Percentiles rank a stretch among this genome's conserved stretches.
Evolutionary conservation across 306 rosid species (phyloP).

Genomic region (Castanea sativa): DNA sequence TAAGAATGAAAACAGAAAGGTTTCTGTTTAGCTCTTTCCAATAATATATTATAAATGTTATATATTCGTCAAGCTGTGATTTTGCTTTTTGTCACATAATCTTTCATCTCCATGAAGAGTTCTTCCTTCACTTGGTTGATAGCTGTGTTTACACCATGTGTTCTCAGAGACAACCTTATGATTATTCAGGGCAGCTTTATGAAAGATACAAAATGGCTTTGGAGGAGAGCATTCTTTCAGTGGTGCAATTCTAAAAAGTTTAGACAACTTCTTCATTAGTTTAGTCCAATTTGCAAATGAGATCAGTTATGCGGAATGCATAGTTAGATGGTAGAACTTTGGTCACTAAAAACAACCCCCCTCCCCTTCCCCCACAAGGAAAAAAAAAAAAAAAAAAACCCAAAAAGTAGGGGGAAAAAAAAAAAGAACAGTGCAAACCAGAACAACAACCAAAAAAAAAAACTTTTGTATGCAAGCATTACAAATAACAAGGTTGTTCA

Average conservation of each 20-base stretch:
- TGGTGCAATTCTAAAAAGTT: neutral
- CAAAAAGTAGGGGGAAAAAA: neutral
- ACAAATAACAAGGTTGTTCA: neutral
- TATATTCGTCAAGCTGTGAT: neutral
- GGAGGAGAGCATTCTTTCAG: constrained; percentile 6
- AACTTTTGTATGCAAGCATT: neutral
- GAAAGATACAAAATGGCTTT: neutral
- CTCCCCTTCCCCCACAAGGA: fast-evolving
- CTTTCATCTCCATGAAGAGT: neutral
- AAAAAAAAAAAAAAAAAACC: too few species aligned
- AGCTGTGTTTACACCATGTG: constrained; percentile 1
- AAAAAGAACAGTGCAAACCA: neutral
- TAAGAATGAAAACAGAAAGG: neutral
- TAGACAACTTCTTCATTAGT: neutral
- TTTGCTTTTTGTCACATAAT: neutral
- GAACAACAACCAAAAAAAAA: neutral
- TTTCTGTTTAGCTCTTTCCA: neutral
- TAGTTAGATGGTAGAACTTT: neutral
- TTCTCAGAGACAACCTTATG: constrained; percentile 1
- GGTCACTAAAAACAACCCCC: neutral
- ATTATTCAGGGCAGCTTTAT: constrained; percentile 3
- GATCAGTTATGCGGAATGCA: neutral
- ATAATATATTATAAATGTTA: neutral
- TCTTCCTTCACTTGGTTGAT: neutral
- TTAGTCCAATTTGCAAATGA: neutral